Evolutionary conservation across 225 moss, liverwort and hornwort species (phyloP).

Genomic region (Lunularia cruciata): DNA sequence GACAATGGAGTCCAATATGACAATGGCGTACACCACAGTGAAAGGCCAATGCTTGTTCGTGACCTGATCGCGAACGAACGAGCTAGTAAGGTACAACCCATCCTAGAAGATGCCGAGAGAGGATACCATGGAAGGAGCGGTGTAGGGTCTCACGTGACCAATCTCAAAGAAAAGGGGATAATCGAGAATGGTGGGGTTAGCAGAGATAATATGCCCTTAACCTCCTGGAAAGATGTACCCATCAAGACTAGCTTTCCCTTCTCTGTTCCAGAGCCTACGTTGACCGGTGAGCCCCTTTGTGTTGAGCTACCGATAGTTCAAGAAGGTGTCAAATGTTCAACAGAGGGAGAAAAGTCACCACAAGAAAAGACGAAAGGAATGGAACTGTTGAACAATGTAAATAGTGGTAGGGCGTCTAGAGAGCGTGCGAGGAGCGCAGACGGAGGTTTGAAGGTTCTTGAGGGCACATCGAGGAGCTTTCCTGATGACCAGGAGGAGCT

Average conservation of each 20-base stretch:
- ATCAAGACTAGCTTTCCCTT: conserved; percentile 45
- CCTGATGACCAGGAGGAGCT: conserved; percentile 63
- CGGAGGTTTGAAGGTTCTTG: conserved; percentile 39
- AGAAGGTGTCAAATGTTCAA: conserved; percentile 16
- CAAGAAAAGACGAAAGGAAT: conserved; percentile 28
- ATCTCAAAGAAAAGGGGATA: conserved; percentile 26
- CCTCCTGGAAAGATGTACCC: conserved; percentile 44
- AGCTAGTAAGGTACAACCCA: conserved; percentile 18
- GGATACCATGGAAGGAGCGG: conserved; percentile 10
- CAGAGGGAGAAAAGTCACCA: conserved; percentile 31
- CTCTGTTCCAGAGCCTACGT: conserved; percentile 30
- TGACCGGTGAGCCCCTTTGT: not conserved
- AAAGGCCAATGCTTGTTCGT: conserved; percentile 35
- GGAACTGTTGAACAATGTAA: conserved; percentile 14
- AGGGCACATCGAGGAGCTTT: conserved; percentile 53
- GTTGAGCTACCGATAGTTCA: conserved; percentile 9
- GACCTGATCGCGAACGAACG: conserved; percentile 38
- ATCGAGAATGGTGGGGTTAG: conserved; percentile 26
- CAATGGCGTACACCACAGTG: conserved; percentile 26
- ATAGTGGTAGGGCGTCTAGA: conserved; percentile 32
- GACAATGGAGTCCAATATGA: conserved; percentile 20
- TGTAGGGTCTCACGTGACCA: conserved; percentile 10
- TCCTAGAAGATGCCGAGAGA: conserved; percentile 25
- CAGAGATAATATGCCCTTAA: conserved; percentile 9
- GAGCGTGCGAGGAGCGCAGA: conserved; percentile 51